A percentile compares a stretch with the other conserved stretches of the same genome.
Conservation (phyloP, 148 eudicot genomes). For the Rhododendron mucronatum region DNA sequence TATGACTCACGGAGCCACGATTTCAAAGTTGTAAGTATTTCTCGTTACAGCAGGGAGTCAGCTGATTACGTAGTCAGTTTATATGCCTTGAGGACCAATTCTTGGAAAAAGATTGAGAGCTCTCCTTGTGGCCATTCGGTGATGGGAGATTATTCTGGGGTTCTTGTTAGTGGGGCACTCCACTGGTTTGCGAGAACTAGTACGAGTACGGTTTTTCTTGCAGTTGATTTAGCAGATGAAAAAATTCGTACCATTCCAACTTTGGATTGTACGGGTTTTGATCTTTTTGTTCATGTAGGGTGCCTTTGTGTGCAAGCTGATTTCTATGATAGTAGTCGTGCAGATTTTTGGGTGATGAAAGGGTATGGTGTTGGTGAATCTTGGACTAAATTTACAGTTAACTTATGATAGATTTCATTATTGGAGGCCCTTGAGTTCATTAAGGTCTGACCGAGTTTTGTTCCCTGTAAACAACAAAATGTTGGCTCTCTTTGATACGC, state of each 20-base stretch:
- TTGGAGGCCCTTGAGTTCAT: not conserved
- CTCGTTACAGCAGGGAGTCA: too few species aligned
- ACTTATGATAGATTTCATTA: accelerated
- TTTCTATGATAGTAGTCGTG: not conserved
- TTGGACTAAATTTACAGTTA: not conserved
- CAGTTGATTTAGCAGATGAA: conserved; percentile 2
- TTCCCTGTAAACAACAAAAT: not conserved
- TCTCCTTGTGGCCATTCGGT: too few species aligned
- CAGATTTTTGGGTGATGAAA: not conserved
- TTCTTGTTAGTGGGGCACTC: not conserved
- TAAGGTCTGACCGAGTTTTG: not conserved
- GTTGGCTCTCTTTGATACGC: not conserved
- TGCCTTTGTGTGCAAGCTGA: conserved; percentile 7
- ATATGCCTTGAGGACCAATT: too few species aligned
- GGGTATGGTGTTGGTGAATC: not conserved
- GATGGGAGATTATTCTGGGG: not conserved
- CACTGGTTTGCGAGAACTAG: not conserved
- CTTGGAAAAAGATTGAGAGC: too few species aligned
- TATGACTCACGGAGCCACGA: too few species aligned
- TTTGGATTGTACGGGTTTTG: not conserved
- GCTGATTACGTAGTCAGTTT: too few species aligned
- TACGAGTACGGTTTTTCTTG: not conserved
- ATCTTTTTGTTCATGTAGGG: not conserved
- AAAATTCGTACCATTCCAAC: not conserved
- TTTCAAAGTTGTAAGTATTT: too few species aligned